Base-by-base conservation (phyloP, 768 basidiomycete species). In the Boletus edulis region DNA sequence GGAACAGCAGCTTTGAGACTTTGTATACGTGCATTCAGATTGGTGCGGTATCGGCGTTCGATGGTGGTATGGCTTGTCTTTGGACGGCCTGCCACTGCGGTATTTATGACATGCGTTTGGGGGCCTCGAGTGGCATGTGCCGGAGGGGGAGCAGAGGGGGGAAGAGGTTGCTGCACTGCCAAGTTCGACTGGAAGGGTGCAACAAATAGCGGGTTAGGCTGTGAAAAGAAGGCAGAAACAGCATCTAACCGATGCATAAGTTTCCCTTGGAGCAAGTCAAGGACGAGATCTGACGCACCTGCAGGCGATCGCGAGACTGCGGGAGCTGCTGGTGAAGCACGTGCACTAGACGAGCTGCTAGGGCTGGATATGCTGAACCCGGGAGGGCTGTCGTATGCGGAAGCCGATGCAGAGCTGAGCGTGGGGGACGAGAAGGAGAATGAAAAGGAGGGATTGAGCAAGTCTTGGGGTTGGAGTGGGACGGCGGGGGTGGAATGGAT, bases 1-100 rank as follows among this genome's bases (percentile, higher is more conserved):
- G 91, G 91, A 2, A 94, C 90, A 13, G 91, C 85, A 64, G 84
- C 82, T 56, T 88, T 85, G 46, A 94, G 76, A 50, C 83, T 84
- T 55, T 89, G 87, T 32, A 94, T 93, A 46, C 91, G 86, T 0
- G 90, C 87, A 61, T 94, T 94, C 43, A 94, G 77, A 66, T 94
- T 94, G 1, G 91, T 93, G 52, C 91, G 86, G 69, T 94, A 94
- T 40, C 91, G 81, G 11, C 91, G 81, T 71, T 94, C 91, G 56
- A 94, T 93, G 20, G 91, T 92, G 4, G 91, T 94, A 66, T 94
- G 91, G 61, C 87, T 88, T 0, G 91, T 93, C 73, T 93, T 94
- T n/a, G 59, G 70, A 52, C 55, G 68, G 35, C 29, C 63, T 13
- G 52, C 61, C 18, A 57, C 43, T 22, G 57, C 24, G 40, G 59